Conservation (phyloP, 2,329 filamentous ascomycete genomes). For the Dactylellina drechsleri region DNA sequence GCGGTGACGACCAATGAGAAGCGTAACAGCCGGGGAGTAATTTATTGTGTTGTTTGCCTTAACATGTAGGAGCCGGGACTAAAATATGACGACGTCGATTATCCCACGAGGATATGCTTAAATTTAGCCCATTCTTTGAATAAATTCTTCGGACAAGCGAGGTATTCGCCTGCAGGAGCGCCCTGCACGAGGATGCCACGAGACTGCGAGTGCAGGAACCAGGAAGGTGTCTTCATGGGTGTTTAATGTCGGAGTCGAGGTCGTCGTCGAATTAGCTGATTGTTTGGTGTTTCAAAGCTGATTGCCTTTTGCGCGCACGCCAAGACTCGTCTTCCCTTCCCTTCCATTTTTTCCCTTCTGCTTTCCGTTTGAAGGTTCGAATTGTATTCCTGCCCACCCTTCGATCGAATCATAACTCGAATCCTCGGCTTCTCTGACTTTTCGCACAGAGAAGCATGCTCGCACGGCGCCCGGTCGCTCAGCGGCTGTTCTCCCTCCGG, state of each 20-base stretch:
- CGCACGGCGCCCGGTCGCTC: slow-evolving; percentile 11
- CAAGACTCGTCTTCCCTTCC: neutral
- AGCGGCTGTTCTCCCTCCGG: slow-evolving; percentile 16
- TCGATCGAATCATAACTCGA: neutral
- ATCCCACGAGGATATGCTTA: slow-evolving; percentile 6
- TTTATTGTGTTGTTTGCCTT: slow-evolving; percentile 31
- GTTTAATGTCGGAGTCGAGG: neutral
- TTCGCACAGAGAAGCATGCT: slow-evolving; percentile 11
- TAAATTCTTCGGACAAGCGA: too few relatives aligned
- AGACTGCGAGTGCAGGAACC: too few relatives aligned
- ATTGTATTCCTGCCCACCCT: neutral
- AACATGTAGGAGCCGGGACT: neutral
- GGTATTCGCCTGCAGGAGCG: too few relatives aligned
- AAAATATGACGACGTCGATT: neutral
- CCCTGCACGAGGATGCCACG: too few relatives aligned
- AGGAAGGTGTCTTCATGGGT: too few relatives aligned
- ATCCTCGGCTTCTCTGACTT: too few relatives aligned
- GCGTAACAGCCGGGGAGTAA: neutral
- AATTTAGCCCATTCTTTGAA: slow-evolving; percentile 11
- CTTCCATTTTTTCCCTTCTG: neutral
- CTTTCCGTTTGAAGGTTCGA: neutral
- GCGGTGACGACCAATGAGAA: slow-evolving; percentile 23
- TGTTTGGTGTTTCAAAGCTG: slow-evolving; percentile 27
- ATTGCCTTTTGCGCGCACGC: slow-evolving; percentile 8
- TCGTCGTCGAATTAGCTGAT: neutral